Evolutionary conservation across 805 yeast genomes (phyloP).

Genomic region (Candida corydali): DNA sequence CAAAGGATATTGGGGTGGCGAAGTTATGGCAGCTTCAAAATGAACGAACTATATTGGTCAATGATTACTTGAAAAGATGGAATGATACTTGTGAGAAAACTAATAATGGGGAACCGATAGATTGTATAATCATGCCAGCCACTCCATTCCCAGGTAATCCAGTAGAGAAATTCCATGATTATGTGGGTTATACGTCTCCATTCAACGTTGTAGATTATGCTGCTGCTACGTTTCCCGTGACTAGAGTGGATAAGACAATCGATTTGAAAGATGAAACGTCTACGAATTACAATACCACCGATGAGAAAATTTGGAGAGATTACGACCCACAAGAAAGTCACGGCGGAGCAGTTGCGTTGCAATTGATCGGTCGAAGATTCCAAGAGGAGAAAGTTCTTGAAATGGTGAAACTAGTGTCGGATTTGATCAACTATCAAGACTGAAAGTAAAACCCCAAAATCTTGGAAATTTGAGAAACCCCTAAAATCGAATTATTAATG

Average conservation of each 20-base stretch:
- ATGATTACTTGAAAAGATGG: slow-evolving; percentile 40
- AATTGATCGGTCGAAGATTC: slow-evolving; percentile 54
- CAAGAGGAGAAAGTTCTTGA: slow-evolving; percentile 60
- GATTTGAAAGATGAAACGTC: slow-evolving; percentile 28
- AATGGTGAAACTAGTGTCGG: slow-evolving; percentile 32
- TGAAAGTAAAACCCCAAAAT: no score
- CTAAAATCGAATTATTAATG: no score
- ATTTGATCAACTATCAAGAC: slow-evolving; percentile 6
- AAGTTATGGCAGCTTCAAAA: slow-evolving; percentile 40
- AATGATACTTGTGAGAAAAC: slow-evolving; percentile 29
- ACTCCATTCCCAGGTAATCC: slow-evolving; percentile 43
- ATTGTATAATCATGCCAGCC: slow-evolving; percentile 46
- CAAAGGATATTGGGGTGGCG: slow-evolving; percentile 31
- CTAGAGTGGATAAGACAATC: slow-evolving; percentile 44
- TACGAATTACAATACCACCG: slow-evolving; percentile 36
- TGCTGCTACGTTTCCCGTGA: slow-evolving; percentile 48
- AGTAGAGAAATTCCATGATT: slow-evolving; percentile 22
- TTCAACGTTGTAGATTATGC: slow-evolving; percentile 24
- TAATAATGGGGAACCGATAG: slow-evolving; percentile 33
- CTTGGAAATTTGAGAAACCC: no score
- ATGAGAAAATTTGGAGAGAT: slow-evolving; percentile 35
- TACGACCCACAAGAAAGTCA: slow-evolving; percentile 47
- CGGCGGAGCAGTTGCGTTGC: slow-evolving; percentile 64
- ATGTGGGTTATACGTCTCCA: slow-evolving; percentile 40
- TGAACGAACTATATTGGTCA: slow-evolving; percentile 32